Evolutionary conservation across 2,329 filamentous ascomycete genomes (phyloP).

Genomic region (Sarocladiaceae sp.): DNA sequence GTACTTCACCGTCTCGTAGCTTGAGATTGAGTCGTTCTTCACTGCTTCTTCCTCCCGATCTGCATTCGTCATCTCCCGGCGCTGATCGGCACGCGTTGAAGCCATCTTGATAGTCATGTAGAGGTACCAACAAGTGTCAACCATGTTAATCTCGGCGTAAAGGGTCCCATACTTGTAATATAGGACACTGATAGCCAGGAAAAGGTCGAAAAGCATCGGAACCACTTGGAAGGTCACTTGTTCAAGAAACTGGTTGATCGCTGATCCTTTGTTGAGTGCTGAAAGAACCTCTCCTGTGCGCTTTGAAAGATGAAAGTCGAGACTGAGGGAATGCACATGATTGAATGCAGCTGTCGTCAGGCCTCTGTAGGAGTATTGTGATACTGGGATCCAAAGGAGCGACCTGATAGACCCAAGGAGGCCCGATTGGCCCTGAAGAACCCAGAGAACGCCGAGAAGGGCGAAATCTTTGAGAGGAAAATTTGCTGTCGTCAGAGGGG

Average conservation of each 20-base stretch:
- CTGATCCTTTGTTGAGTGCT: constrained; percentile 89
- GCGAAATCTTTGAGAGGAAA: constrained; percentile 30
- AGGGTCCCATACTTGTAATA: constrained; percentile 58
- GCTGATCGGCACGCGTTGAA: constrained; percentile 82
- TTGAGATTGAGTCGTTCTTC: constrained; percentile 97
- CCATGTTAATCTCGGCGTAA: constrained; percentile 81
- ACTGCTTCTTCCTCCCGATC: constrained; percentile 94
- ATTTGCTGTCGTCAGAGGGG: constrained; percentile 25
- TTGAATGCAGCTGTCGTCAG: constrained; percentile 94
- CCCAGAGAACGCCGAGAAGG: constrained; percentile 59
- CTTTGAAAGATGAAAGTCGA: constrained; percentile 95
- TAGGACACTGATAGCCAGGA: constrained; percentile 73
- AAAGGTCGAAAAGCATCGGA: constrained; percentile 87
- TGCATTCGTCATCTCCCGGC: constrained; percentile 90
- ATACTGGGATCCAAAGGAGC: constrained; percentile 90
- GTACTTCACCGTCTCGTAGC: constrained; percentile 94
- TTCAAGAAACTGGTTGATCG: constrained; percentile 94
- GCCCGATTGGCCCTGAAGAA: constrained; percentile 85
- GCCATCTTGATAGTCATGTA: constrained; percentile 96
- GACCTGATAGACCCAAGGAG: constrained; percentile 76
- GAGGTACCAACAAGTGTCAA: constrained; percentile 93
- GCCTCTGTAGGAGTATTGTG: constrained; percentile 93
- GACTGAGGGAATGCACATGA: constrained; percentile 88
- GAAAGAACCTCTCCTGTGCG: constrained; percentile 94
- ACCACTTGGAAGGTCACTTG: constrained; percentile 94